Conservation (phyloP, 2,329 filamentous ascomycete species). For the Calonectria leucothoes region DNA sequence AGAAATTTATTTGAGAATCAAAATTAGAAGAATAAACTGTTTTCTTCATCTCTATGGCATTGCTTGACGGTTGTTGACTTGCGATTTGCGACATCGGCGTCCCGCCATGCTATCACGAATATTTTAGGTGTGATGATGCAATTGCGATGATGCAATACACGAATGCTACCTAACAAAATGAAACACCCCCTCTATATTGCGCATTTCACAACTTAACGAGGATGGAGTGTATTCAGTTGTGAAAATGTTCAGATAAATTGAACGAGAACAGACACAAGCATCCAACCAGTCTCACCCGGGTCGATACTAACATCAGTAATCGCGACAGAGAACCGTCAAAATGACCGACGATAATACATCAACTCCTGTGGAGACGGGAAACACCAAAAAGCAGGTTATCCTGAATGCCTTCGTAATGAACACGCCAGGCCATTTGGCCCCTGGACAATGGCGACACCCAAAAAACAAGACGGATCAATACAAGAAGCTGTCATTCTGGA, state of each 20-base stretch:
- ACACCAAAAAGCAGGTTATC: slow-evolving; percentile 23
- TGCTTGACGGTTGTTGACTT: neutral
- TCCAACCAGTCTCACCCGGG: too few species aligned
- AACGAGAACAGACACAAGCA: neutral
- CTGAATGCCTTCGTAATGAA: slow-evolving; percentile 36
- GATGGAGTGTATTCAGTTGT: neutral
- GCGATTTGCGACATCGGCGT: neutral
- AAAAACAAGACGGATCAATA: slow-evolving; percentile 32
- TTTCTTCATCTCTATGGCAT: neutral
- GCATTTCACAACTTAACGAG: neutral
- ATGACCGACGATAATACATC: neutral
- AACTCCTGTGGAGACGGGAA: neutral
- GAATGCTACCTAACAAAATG: neutral
- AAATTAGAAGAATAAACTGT: neutral
- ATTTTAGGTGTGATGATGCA: neutral
- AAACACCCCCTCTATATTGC: neutral
- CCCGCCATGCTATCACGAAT: neutral
- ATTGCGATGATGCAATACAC: neutral
- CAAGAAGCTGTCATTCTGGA: slow-evolving; percentile 54
- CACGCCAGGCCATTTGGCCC: slow-evolving; percentile 27
- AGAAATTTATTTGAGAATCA: neutral
- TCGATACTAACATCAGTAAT: too few species aligned
- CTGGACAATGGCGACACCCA: slow-evolving; percentile 35
- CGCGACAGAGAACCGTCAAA: neutral
- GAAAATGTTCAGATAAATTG: neutral